Evolutionary conservation across 768 basidiomycete genomes (phyloP), one percentile per base, ranked within the genome.

Genomic region (Nevesoporus exiguus): DNA sequence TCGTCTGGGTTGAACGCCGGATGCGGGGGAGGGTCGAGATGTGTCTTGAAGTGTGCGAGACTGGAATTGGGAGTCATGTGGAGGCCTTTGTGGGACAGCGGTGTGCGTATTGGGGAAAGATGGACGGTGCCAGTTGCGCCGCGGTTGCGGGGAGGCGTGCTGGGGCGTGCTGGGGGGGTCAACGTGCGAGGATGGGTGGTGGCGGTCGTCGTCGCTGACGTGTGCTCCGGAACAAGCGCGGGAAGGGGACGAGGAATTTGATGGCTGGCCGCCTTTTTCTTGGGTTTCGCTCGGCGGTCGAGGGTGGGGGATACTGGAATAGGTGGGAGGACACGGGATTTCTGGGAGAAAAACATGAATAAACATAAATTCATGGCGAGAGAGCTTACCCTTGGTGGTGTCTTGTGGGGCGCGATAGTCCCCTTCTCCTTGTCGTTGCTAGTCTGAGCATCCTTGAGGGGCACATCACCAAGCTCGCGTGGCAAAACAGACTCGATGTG

Each of bases 11-110:
- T 62, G 51, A 61, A 66, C 0, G 60, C 10, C 59, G 74, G 51
- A 40, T 73, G 61, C 3, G 79, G 80, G 0, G 84, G 84, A 0
- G 86, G 86, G 57, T 87, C 84, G 13, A 87, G 73, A 58, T 85
- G 74, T 9, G 81, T 79, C 60, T 87, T 88, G 66, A 85, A 87
- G 69, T 88, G 82, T 9, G 76, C 80, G 14, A 87, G 75, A 58
- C 82, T 85, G 1, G 84, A 68, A 3, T 78, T 79, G 4, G 86
- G 86, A 58, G 84, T 85, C 84, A 85, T 85, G 60, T 85, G 82
- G 33, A 86, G 64, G 36, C 84, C 86, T 59, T 77, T 80, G 64
- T 86, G 83, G 0, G 85, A 86, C 7, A 88, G 66, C 0, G 86
- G 86, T 1, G 86, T 88, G n/a, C 78, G 79, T 19, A 75, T 68